Evolutionary conservation across 106 monocot species (phyloP).

Genomic region (Apostasia shenzhenica): DNA sequence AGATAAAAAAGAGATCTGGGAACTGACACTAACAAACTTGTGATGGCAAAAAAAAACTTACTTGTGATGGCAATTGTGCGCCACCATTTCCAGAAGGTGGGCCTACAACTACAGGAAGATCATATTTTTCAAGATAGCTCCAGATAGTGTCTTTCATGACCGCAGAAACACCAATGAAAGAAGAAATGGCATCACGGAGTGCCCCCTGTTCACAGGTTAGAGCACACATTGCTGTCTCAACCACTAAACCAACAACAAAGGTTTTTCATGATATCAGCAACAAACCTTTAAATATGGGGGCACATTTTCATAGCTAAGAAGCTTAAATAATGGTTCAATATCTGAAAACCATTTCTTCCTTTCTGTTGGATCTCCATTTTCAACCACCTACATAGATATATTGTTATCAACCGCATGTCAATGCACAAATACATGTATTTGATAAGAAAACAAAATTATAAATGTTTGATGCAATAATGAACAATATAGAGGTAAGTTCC

Average conservation of each 20-base stretch:
- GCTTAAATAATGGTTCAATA: slow-evolving; percentile 93
- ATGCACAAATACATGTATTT: not conserved
- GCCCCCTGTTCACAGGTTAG: slow-evolving; percentile 61
- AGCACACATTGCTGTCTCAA: not conserved
- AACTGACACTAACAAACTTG: too few relatives aligned
- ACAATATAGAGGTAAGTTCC: too few relatives aligned
- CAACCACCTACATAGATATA: slow-evolving; percentile 55
- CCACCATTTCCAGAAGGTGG: slow-evolving; percentile 26
- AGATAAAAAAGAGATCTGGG: too few relatives aligned
- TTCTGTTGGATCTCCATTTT: slow-evolving; percentile 89
- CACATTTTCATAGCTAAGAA: slow-evolving; percentile 93
- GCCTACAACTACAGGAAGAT: slow-evolving; percentile 83
- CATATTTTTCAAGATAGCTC: slow-evolving; percentile 93
- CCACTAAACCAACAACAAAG: not conserved
- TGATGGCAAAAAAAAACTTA: slow-evolving; percentile 3
- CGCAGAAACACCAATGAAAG: slow-evolving; percentile 78
- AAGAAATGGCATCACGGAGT: slow-evolving; percentile 64
- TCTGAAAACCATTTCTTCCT: slow-evolving; percentile 93
- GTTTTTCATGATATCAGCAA: not conserved
- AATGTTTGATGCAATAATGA: too few relatives aligned
- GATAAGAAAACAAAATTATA: not conserved
- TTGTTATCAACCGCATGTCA: not conserved
- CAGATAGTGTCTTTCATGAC: slow-evolving; percentile 73
- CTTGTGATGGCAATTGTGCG: slow-evolving; percentile 51
- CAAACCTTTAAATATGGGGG: slow-evolving; percentile 90